phyloP scores from a whole-genome alignment of 345 rosid species.

The Eucalyptus guilfoylei region DNA sequence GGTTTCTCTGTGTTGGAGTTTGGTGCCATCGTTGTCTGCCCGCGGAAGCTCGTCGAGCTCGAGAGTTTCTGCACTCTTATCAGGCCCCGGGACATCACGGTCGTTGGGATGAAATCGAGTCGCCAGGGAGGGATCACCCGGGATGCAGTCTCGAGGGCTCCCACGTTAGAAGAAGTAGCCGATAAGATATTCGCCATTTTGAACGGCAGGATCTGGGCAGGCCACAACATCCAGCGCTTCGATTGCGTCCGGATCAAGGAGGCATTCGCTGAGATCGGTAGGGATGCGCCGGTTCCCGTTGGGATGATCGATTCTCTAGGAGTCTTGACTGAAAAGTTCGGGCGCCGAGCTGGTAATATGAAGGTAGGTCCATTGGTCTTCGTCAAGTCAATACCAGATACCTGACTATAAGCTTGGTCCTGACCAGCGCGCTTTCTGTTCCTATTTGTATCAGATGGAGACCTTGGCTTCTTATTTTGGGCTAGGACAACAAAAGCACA shows the following conservation, averaged over 20 bases:
- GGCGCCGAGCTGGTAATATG: constrained; percentile 88
- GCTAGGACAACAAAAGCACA: constrained; percentile 83
- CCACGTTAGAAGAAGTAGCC: constrained; percentile 54
- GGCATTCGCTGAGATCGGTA: constrained; percentile 55
- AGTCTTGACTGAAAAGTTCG: constrained; percentile 54
- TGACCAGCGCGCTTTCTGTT: not conserved
- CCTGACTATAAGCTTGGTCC: not conserved
- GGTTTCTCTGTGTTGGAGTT: constrained; percentile 68
- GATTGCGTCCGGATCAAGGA: constrained; percentile 78
- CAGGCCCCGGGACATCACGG: constrained; percentile 52
- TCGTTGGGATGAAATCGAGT: constrained; percentile 38
- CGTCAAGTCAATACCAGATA: not conserved
- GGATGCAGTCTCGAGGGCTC: constrained; percentile 49
- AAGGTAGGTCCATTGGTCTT: constrained; percentile 33
- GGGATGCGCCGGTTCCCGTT: constrained; percentile 48
- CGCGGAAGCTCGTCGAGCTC: constrained; percentile 50
- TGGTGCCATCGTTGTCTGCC: constrained; percentile 79
- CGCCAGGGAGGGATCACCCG: constrained; percentile 68
- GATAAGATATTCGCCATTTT: constrained; percentile 47
- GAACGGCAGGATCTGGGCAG: constrained; percentile 88
- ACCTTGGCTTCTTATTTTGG: constrained; percentile 84
- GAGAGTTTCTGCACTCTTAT: constrained; percentile 62
- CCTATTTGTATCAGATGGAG: constrained; percentile 48
- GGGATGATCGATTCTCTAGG: constrained; percentile 83
- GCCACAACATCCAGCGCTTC: constrained; percentile 81